Conservation (phyloP, 768 basidiomycete genomes). For the Brasilioporus rufonigricans region DNA sequence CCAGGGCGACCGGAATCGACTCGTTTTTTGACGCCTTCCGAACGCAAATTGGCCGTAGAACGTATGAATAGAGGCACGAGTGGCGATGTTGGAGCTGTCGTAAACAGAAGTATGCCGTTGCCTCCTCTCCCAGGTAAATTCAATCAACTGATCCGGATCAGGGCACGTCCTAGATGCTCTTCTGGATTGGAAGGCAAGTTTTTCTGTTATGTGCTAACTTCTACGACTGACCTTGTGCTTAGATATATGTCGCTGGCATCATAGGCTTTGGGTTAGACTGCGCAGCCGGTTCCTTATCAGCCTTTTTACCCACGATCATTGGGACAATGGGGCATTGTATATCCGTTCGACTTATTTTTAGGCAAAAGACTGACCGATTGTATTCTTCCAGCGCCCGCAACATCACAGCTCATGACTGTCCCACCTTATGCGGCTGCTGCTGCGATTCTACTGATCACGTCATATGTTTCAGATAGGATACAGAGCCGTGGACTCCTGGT, state of each 20-base stretch:
- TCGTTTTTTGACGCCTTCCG: slow-evolving; percentile 31
- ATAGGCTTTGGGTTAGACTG: slow-evolving; percentile 49
- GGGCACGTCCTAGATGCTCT: slow-evolving; percentile 45
- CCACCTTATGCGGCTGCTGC: slow-evolving; percentile 51
- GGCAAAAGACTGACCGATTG: background rate
- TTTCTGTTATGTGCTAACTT: background rate
- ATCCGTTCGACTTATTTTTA: slow-evolving; percentile 7
- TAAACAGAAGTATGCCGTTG: slow-evolving; percentile 37
- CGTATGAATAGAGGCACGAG: slow-evolving; percentile 41
- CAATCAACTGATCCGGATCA: slow-evolving; percentile 13
- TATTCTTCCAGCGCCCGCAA: slow-evolving; percentile 35
- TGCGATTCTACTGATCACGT: slow-evolving; percentile 34
- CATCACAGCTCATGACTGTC: slow-evolving; percentile 50
- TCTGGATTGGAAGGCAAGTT: slow-evolving; percentile 43
- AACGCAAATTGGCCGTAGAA: slow-evolving; percentile 32
- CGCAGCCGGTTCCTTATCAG: slow-evolving; percentile 48
- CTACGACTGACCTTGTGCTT: slow-evolving; percentile 5
- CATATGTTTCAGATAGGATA: slow-evolving; percentile 43
- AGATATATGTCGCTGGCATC: slow-evolving; percentile 47
- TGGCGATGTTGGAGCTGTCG: slow-evolving; percentile 41
- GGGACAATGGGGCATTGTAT: slow-evolving; percentile 47
- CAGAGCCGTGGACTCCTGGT: slow-evolving; percentile 42
- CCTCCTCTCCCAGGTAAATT: background rate
- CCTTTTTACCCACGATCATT: slow-evolving; percentile 57
- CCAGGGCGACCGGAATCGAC: slow-evolving; percentile 35